Evolutionary conservation across 75 land plant genomes (phyloP).

Genomic region (Cunninghamia lanceolata): DNA sequence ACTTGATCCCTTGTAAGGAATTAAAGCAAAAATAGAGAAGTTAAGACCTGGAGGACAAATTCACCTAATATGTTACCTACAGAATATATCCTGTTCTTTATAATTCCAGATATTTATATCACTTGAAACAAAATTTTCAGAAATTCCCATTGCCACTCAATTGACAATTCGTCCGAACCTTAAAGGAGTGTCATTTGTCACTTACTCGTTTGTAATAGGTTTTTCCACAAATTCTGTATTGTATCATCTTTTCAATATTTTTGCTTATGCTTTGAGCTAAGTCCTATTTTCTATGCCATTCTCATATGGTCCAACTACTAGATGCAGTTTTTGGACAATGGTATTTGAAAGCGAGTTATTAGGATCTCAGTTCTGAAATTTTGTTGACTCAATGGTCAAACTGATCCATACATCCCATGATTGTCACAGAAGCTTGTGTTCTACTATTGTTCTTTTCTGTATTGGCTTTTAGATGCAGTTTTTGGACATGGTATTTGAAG

Average conservation of each 20-base stretch:
- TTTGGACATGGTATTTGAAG: neutral
- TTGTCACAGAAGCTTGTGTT: neutral
- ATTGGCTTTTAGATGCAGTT: neutral
- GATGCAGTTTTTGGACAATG: neutral
- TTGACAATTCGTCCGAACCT: neutral
- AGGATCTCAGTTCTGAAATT: slow-evolving; percentile 5
- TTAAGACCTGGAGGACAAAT: neutral
- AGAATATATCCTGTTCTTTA: neutral
- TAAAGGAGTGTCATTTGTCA: neutral
- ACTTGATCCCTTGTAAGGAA: neutral
- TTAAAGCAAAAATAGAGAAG: neutral
- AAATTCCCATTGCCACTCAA: neutral
- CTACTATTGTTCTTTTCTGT: neutral
- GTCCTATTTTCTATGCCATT: neutral
- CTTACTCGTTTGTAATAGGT: slow-evolving; percentile 1
- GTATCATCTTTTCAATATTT: neutral
- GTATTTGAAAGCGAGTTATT: neutral
- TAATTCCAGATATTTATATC: neutral
- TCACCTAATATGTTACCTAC: neutral
- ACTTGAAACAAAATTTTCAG: neutral
- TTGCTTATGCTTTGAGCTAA: neutral
- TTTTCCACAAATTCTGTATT: neutral
- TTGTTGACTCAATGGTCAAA: neutral
- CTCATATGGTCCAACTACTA: neutral
- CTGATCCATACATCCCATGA: neutral